Evolutionary conservation across 495 filamentous ascomycete genomes (phyloP), one percentile per base, ranked within the genome.

Genomic region (Acidiella bohemica): DNA sequence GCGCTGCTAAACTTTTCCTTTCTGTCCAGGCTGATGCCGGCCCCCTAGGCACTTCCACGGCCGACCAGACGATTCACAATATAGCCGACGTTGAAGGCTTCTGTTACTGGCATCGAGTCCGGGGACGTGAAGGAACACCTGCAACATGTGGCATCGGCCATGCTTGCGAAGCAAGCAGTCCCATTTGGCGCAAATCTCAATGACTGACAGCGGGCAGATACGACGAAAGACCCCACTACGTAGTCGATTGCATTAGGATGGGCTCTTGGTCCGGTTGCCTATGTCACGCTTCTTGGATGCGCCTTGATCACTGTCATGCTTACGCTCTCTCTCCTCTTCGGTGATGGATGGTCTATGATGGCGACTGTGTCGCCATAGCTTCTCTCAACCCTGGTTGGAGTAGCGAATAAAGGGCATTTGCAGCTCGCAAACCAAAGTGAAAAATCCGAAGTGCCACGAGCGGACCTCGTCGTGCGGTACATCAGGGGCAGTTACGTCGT

Each of bases 311-410:
- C 51, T 19, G 38, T 56, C 17, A 50, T 67, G 13, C 44, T 68
- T 19, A 53, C 25, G 12, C 44, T 65, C 5, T 59, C 63, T n/a
- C 55, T 66, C 28, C 33, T 39, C 18, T 39, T 36, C 4, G 39
- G 52, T 1, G 65, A 68, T 44, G 65, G 65, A 39, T 60, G 65
- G 42, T 64, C 63, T 22, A 32, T 65, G 8, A 18, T 66, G 2
- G 60, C 65, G 17, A 64, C 58, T 9, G 27, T 64, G 7, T 46
- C 60, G 9, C 64, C 67, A 6, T 66, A 63, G 19, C 43, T 63
- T 20, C 59, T 68, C 14, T 63, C 64, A 17, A 61, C 56, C 4
- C 41, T 68, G 6, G 57, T 64, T 32, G 65, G 65, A 24, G 25
- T 61, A 27, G 59, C 56, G 11, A 64, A 64, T 42, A 60, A 59